A percentile compares a stretch with the other conserved stretches of the same genome.
Conservation (phyloP, 1,284 basidiomycete species). For the Melampsora americana region DNA sequence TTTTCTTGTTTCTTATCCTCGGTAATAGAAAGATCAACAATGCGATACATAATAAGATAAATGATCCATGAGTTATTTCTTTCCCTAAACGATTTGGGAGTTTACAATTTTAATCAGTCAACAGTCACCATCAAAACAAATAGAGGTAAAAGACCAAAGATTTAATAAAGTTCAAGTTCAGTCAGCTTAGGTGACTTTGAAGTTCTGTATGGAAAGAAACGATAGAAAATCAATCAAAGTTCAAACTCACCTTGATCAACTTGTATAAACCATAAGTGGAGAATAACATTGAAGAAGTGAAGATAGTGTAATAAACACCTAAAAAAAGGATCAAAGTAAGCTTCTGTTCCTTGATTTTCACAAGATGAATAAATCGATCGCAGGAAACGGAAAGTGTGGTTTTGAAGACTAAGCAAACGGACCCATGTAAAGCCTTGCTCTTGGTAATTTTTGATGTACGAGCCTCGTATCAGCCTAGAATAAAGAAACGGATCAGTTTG, state of each 20-base stretch:
- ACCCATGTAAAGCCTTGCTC: conserved; percentile 51
- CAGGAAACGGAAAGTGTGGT: neutral
- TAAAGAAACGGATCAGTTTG: neutral
- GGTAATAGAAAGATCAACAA: too few relatives aligned
- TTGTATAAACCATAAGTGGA: conserved; percentile 32
- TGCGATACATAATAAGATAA: too few relatives aligned
- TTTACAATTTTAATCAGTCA: too few relatives aligned
- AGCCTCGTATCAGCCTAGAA: conserved; percentile 47
- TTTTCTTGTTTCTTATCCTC: too few relatives aligned
- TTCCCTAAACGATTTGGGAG: too few relatives aligned
- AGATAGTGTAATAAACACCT: conserved; percentile 42
- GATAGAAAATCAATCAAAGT: neutral
- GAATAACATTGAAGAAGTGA: conserved; percentile 30
- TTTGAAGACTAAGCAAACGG: conserved; percentile 23
- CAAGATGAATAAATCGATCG: neutral
- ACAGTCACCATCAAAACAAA: too few relatives aligned
- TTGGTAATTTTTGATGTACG: conserved; percentile 50
- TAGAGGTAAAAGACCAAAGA: too few relatives aligned
- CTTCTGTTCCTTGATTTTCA: neutral
- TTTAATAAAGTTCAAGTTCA: too few relatives aligned
- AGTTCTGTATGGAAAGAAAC: too few relatives aligned
- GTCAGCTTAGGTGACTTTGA: too few relatives aligned
- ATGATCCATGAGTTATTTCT: too few relatives aligned
- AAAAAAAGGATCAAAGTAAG: neutral
- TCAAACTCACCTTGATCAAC: conserved; percentile 36